Conservation (phyloP, 2,329 filamentous ascomycete species). For the Lasiodiplodia sp. region DNA sequence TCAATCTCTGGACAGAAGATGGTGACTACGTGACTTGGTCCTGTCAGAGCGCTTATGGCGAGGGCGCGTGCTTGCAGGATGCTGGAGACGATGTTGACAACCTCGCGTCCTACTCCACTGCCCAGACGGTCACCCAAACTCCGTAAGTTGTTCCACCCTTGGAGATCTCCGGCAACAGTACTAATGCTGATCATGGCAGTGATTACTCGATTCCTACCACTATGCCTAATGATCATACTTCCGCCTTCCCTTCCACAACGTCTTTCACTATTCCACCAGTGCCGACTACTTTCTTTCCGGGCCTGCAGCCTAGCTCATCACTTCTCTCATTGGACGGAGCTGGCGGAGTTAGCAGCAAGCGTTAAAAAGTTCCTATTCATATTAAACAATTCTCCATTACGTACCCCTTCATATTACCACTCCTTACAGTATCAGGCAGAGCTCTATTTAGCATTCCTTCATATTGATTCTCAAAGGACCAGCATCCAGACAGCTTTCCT, state of each 20-base stretch:
- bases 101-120: background rate
- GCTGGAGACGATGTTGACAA: background rate
- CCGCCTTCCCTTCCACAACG: constrained; percentile 6
- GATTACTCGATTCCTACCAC: background rate
- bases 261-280: background rate
- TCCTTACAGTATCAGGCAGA: too few species aligned
- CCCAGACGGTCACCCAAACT: background rate
- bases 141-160: background rate
- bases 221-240: constrained; percentile 10
- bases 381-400: too few species aligned
- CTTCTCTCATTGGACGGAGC: background rate
- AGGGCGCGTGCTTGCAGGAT: background rate
- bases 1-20: constrained; percentile 6
- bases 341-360: background rate
- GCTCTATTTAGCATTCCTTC: too few species aligned
- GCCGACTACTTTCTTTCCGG: constrained; percentile 1
- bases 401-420: too few species aligned
- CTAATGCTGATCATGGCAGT: background rate
- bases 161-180: background rate
- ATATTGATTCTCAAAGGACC: too few species aligned
- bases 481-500: too few species aligned
- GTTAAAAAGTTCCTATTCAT: too few species aligned
- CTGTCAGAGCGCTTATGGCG: constrained; percentile 1
- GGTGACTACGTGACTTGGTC: constrained; percentile 4
- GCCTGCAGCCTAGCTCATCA: background rate